Evolutionary conservation across 257 asterid species (phyloP), one percentile per base, ranked within the genome.

Genomic region (Apocynum venetum): DNA sequence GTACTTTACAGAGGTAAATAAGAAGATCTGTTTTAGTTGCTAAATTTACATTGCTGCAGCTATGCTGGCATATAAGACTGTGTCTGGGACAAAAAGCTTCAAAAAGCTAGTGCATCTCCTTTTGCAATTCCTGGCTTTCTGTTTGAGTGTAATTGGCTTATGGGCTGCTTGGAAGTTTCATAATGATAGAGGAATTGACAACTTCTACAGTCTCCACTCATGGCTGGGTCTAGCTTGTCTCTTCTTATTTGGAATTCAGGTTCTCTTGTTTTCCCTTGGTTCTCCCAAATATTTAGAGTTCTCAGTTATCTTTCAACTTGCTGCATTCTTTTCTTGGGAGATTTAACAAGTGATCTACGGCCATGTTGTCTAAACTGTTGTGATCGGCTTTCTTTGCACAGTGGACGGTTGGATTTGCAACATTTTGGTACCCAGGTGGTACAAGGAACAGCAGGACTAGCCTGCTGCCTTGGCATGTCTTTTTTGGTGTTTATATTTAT

Each of bases 101-200:
- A 88, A 83, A 77, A 92, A 94, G 80, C 66, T 82, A 63, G 90
- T 94, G 80, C 98, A 92, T 85, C 91, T 92, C 77, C 71, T 82
- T 70, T 80, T 92, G 76, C 97, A 91, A 76, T 89, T 79, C 84
- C 15, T 88, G 76, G 92, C 96, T 65, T 87, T 92, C 80, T 20
- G 72, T 79, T 78, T 82, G 80, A 81, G 94, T 75, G 41, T 85
- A 47, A 68, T 92, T 48, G 98, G 97, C 78, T 74, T 94, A 20
- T 91, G 95, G 92, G 95, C 92, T 80, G 96, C 88, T 71, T 89
- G 91, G 95, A 94, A 94, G 90, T 89, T 88, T 85, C 98, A 91
- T 83, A 76, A 61, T 38, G 94, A 89, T 75, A 87, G 81, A 84
- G 98, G 97, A 75, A 86, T 85, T 31, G 98, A 92, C 76, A 86